Base-by-base conservation (phyloP, 345 rosid species). In the Alliaria petiolata region DNA sequence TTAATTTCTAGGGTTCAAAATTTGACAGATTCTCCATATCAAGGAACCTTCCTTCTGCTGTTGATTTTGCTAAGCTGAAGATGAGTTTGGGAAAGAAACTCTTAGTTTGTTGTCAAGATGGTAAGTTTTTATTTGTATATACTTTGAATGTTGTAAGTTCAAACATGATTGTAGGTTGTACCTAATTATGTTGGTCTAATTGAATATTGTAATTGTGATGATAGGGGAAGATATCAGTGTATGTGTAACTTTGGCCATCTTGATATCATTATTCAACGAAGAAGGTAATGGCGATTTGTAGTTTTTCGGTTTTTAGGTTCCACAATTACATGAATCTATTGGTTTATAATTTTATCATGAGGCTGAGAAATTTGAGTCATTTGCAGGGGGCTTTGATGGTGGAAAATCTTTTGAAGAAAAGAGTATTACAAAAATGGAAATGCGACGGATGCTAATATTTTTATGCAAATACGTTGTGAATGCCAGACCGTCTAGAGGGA, bases 181-280 rank as follows among this genome's bases (percentile, higher is more conserved):
- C 22, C 15, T 38, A 38, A 10, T 57, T 14, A 15, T 65, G 26
- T 54, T 2, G 13, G 30, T 8, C 68, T 50, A 67, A 67, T 67
- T 22, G 13, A 4, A 20, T 47, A 68, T 6, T 51, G 36, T 59
- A 9, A 62, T 62, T 77, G 65, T 69, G 46, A 36, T 62, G 20
- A 14, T 84, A 93, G 98, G 98, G 53, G 98, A 91, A 78, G 97
- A 93, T 71, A 86, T 91, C 22, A 89, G 98, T 26, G 79, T 87
- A 55, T 89, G 98, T 33, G 80, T 89, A 61, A 84, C 91, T 70
- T 83, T 93, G 47, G 97, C 98, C 52, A 87, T 91, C 82, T 76
- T 93, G 84, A 72, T 81, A 5, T 84, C 92, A 3, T 74, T 91
- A 47, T 91, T 83, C 58, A 70, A 76, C 28, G 85, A 83, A 15